These are phyloP conservation scores for Laburnicola sp. DNA, from an alignment of 2,329 filamentous ascomycete species.

Conservation along the genomic window DNA sequence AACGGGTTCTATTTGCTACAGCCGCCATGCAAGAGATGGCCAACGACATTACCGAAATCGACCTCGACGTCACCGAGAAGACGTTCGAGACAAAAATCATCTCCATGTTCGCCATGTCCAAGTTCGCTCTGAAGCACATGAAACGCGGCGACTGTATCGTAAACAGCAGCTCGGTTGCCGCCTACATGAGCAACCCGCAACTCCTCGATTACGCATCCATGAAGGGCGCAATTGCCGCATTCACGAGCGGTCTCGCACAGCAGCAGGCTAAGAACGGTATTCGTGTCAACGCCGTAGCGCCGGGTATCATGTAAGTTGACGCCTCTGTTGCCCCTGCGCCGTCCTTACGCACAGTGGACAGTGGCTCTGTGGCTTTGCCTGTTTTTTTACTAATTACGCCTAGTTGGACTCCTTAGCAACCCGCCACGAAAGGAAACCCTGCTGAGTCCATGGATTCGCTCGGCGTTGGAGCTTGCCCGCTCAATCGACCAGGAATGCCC, in stretches of 20 bases:
- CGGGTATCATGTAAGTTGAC: slow-evolving; percentile 20
- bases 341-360: too few species aligned
- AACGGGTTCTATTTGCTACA: slow-evolving; percentile 6
- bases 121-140: slow-evolving; percentile 74
- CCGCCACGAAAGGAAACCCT: slow-evolving; percentile 18
- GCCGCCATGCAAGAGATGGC: slow-evolving; percentile 61
- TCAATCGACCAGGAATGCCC: slow-evolving; percentile 25
- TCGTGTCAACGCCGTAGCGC: too few species aligned
- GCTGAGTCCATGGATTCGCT: slow-evolving; percentile 17
- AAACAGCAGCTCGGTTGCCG: slow-evolving; percentile 79
- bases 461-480: slow-evolving; percentile 23
- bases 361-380: too few species aligned
- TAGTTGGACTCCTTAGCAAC: slow-evolving; percentile 23
- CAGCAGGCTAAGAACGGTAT: too few species aligned
- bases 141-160: slow-evolving; percentile 71
- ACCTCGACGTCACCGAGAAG: slow-evolving; percentile 59
- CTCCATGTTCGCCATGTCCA: slow-evolving; percentile 74
- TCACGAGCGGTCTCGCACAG: neutral
- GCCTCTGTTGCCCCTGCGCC: too few species aligned
- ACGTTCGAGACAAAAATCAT: slow-evolving; percentile 75
- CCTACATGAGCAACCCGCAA: slow-evolving; percentile 74
- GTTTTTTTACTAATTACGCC: neutral
- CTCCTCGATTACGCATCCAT: slow-evolving; percentile 51
- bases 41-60: slow-evolving; percentile 57
- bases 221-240: neutral